phyloP scores from a whole-genome alignment of 2,329 filamentous ascomycete genomes.

The Hypoxylon sp. region DNA sequence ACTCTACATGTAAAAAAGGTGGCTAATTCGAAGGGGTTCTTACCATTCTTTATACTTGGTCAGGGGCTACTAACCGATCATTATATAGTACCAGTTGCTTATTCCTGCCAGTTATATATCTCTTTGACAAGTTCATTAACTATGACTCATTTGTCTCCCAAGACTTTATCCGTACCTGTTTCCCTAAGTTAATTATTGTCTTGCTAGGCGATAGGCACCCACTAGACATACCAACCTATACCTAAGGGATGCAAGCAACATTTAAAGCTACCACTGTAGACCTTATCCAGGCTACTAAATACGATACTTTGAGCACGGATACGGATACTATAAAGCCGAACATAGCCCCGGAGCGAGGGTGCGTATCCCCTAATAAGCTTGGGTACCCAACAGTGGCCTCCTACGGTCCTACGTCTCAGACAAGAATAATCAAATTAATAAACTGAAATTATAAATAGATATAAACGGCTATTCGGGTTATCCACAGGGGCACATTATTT shows the following conservation, averaged over 20 bases:
- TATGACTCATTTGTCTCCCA: no score
- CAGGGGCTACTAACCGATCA: not conserved
- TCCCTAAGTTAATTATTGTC: not conserved
- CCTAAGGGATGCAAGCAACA: not conserved
- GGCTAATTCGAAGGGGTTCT: not conserved
- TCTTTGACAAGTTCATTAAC: not conserved
- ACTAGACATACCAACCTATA: not conserved
- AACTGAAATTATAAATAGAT: not conserved
- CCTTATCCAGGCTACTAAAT: not conserved
- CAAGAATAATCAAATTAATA: not conserved
- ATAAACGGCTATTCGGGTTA: not conserved
- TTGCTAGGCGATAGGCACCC: not conserved
- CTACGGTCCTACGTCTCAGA: not conserved
- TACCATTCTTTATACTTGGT: not conserved
- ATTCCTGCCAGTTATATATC: not conserved
- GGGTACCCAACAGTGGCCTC: no score
- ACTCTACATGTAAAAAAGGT: not conserved
- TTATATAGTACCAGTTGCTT: not conserved
- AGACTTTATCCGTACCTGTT: not conserved
- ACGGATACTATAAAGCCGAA: not conserved
- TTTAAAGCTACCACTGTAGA: not conserved
- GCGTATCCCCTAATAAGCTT: not conserved
- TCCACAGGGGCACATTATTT: not conserved
- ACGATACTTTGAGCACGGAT: not conserved
- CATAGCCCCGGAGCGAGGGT: not conserved